phyloP scores from a whole-genome alignment of 2,329 filamentous ascomycete genomes.

The Aspergillus persii region DNA sequence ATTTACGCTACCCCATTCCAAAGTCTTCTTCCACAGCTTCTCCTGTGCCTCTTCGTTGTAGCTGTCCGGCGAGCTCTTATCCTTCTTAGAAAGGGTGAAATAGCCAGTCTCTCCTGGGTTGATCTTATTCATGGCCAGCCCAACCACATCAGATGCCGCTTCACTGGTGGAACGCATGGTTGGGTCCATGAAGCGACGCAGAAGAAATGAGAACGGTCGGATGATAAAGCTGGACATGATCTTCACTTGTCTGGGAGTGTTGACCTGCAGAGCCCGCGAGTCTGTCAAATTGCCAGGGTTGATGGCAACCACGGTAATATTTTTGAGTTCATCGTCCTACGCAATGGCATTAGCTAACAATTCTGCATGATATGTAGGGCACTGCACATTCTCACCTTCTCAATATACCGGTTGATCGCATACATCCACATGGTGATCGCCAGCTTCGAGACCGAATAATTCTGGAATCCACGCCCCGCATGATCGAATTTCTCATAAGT shows the following conservation, averaged over 20 bases:
- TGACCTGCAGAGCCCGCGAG: neutral
- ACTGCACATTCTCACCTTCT: neutral
- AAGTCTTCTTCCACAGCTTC: conserved; percentile 9
- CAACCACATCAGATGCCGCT: neutral
- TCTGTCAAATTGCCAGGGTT: neutral
- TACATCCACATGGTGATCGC: conserved; percentile 13
- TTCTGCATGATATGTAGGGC: neutral
- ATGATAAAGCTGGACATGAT: neutral
- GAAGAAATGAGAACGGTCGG: neutral
- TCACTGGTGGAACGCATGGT: neutral
- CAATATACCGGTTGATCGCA: conserved; percentile 6
- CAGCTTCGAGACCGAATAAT: conserved; percentile 6
- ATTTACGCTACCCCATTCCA: conserved; percentile 4
- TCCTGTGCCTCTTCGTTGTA: conserved; percentile 1
- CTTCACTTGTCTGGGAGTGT: neutral
- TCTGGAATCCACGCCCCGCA: conserved; percentile 4
- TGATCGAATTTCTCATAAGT: neutral
- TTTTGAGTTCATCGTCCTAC: neutral
- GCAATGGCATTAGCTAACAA: neutral
- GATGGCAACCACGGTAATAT: neutral
- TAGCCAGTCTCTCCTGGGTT: neutral
- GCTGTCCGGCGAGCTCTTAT: neutral
- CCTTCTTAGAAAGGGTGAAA: neutral
- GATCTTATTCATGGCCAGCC: neutral
- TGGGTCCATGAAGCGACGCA: neutral